A percentile compares a stretch with the other conserved stretches of the same genome.
These are phyloP conservation scores for Bonia amplexicaulis DNA, from an alignment of 176 grass and related monocot species.

Conservation along the genomic window DNA sequence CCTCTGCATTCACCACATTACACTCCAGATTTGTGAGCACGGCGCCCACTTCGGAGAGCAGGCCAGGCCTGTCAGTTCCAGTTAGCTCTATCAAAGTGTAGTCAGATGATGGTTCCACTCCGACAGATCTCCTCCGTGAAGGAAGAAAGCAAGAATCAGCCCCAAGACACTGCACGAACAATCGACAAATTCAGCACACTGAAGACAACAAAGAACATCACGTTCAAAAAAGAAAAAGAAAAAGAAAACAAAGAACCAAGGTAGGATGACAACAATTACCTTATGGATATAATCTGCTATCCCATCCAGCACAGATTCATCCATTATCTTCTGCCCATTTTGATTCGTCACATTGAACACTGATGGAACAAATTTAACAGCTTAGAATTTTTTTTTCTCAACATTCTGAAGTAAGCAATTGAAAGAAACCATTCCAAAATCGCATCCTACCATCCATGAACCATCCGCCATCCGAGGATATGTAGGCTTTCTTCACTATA, in stretches of 20 bases:
- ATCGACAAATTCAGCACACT: constrained; percentile 5
- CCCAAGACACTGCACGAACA: constrained; percentile 50
- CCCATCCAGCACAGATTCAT: constrained; percentile 34
- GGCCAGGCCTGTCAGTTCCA: constrained; percentile 69
- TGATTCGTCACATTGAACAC: constrained; percentile 86
- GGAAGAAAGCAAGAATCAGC: constrained; percentile 55
- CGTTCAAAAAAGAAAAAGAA: neutral
- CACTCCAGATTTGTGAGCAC: constrained; percentile 75
- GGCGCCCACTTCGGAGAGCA: constrained; percentile 84
- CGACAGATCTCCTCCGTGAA: constrained; percentile 45
- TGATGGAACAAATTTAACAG: constrained; percentile 22
- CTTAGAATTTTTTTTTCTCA: neutral
- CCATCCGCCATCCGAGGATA: constrained; percentile 90
- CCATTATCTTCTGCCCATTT: constrained; percentile 68
- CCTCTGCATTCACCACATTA: constrained; percentile 79
- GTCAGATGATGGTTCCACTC: constrained; percentile 52
- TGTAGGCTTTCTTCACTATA: constrained; percentile 82
- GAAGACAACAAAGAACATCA: constrained; percentile 16
- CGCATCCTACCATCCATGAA: constrained; percentile 78
- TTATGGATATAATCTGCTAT: constrained; percentile 60
- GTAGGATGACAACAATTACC: constrained; percentile 28
- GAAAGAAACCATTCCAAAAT: neutral
- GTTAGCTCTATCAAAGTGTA: constrained; percentile 93
- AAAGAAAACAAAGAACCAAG: neutral
- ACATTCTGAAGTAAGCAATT: neutral